A percentile compares a stretch with the other conserved stretches of the same genome.
phyloP scores from a whole-genome alignment of 176 grass and related monocot genomes.

The Oryza meyeriana region DNA sequence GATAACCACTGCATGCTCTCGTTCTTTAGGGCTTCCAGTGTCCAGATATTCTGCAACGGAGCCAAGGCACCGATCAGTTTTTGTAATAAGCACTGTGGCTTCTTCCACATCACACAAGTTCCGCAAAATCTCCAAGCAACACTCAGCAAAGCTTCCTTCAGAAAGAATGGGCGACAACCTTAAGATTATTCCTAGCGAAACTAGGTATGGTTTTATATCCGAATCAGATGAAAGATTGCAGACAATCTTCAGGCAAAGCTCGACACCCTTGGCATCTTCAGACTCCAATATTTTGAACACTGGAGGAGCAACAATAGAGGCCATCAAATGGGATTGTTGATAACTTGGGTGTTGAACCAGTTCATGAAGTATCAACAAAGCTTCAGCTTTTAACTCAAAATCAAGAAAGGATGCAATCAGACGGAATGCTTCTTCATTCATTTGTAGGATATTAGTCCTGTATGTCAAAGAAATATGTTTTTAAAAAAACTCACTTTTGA shows the following conservation, averaged over 20 bases:
- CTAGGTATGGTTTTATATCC: slow-evolving; percentile 48
- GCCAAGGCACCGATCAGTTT: slow-evolving; percentile 55
- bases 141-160: slow-evolving; percentile 57
- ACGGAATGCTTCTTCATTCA: slow-evolving; percentile 52
- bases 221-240: slow-evolving; percentile 52
- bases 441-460: slow-evolving; percentile 51
- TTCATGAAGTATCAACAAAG: slow-evolving; percentile 57
- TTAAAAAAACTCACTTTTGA: slow-evolving; percentile 2
- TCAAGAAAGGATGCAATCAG: slow-evolving; percentile 62
- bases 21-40: slow-evolving; percentile 56
- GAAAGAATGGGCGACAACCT: slow-evolving; percentile 52
- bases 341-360: slow-evolving; percentile 40
- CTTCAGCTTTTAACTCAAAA: slow-evolving; percentile 54
- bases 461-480: slow-evolving; percentile 6
- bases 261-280: slow-evolving; percentile 52
- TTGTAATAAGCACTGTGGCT: slow-evolving; percentile 44
- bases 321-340: slow-evolving; percentile 41
- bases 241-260: slow-evolving; percentile 64
- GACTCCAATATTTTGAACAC: slow-evolving; percentile 50
- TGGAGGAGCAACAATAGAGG: slow-evolving; percentile 46
- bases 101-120: slow-evolving; percentile 67
- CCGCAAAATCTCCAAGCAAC: slow-evolving; percentile 60
- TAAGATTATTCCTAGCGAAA: slow-evolving; percentile 66
- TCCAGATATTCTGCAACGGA: slow-evolving; percentile 74
- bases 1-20: slow-evolving; percentile 63